Evolutionary conservation across 306 rosid species (phyloP), one percentile per base, ranked within the genome.

Genomic region (Macrotyloma uniflorum): DNA sequence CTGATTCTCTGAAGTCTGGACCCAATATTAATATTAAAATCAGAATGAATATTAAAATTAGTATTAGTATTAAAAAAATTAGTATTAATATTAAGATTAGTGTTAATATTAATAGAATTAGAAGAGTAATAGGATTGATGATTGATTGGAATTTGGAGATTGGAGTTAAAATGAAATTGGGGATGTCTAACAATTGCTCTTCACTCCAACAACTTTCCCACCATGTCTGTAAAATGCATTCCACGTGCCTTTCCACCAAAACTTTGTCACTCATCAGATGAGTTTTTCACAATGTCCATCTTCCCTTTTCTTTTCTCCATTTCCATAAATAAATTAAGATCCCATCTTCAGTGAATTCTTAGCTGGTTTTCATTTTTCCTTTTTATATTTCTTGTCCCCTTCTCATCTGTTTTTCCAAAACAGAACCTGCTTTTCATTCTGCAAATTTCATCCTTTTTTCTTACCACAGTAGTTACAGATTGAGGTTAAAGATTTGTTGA

Each of bases 181-280:
- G 32, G 70, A 75, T 79, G 32, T 75, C 65, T 49, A 67, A 47
- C 83, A 79, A 75, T 80, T 85, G 14, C 72, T 75, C 61, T 58
- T 80, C 61, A 57, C 51, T 66, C 72, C 81, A 72, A 49, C 77
- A 51, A 61, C 89, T 85, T 74, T 78, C 74, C 68, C 83, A 69
- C 77, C 65, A 78, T 82, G 88, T 72, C 91, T 75, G 53, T 66
- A 6, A 77, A 88, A 80, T 92, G 96, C 89, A 77, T 78, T 90
- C 96, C 96, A 92, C 90, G 82, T 90, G 89, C 84, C 87, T 70
- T 26, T 89, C 89, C 91, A 84, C 90, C 89, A 55, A 70, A 58
- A 46, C 77, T 54, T 69, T 68, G 19, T 72, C 78, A 47, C 9
- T 33, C 77, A 42, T 70, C 22, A 30, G 4, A 62, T 16, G 7